These are phyloP conservation scores for Solanum sejunctum DNA, from an alignment of 257 asterid genomes.

Conservation along the genomic window DNA sequence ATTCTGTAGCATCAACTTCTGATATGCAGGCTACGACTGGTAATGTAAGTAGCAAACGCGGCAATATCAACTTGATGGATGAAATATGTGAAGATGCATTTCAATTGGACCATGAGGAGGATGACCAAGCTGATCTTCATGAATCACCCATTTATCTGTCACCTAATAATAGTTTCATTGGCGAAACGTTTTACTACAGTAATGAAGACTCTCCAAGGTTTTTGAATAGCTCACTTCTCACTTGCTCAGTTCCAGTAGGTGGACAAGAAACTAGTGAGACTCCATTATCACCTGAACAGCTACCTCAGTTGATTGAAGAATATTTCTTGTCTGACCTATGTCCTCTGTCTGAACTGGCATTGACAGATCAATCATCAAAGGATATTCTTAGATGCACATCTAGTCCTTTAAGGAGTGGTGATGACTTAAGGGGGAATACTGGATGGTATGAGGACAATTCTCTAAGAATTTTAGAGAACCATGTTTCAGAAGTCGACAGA, in stretches of 20 bases:
- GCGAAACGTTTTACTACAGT: constrained; percentile 8
- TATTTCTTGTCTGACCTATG: constrained; percentile 67
- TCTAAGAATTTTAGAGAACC: constrained; percentile 62
- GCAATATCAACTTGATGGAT: constrained; percentile 57
- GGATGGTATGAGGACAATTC: constrained; percentile 72
- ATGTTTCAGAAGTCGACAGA: constrained; percentile 43
- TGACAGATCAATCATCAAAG: constrained; percentile 25
- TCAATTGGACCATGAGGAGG: constrained; percentile 34
- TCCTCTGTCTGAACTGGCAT: constrained; percentile 46
- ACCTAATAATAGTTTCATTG: constrained; percentile 26
- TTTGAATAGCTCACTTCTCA: constrained; percentile 6
- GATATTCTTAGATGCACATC: constrained; percentile 18
- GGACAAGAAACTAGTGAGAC: constrained; percentile 20
- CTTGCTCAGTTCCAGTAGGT: constrained; percentile 9
- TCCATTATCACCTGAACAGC: constrained; percentile 30
- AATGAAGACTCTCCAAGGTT: constrained; percentile 4
- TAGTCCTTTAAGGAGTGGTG: constrained; percentile 17
- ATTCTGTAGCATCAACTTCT: constrained; percentile 26
- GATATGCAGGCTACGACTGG: constrained; percentile 22
- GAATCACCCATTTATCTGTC: constrained; percentile 24
- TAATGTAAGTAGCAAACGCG: constrained; percentile 19
- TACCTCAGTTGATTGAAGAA: constrained; percentile 67
- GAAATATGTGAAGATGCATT: constrained; percentile 79
- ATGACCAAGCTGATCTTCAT: constrained; percentile 34
- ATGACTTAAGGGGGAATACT: constrained; percentile 25